Percentiles rank a stretch among this genome's conserved stretches.
Evolutionary conservation across 352 stramenopile species (phyloP).

Genomic region (Globisporangium cystogenes): DNA sequence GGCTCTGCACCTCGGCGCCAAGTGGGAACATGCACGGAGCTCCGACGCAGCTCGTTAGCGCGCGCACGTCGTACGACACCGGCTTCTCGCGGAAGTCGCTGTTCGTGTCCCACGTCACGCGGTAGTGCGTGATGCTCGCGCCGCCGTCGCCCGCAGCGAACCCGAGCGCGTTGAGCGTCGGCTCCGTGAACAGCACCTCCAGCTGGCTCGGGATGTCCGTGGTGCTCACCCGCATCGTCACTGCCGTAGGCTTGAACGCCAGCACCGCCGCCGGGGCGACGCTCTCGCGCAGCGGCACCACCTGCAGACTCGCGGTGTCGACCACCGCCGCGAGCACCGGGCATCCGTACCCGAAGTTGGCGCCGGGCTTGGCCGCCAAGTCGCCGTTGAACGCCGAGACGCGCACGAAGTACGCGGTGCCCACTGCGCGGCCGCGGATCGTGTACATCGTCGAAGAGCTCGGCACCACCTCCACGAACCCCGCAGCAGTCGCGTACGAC

Average conservation of each 20-base stretch:
- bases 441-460: constrained; percentile 44
- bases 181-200: constrained; percentile 67
- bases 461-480: constrained; percentile 42
- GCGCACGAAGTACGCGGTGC: constrained; percentile 81
- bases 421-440: constrained; percentile 76
- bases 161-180: constrained; percentile 58
- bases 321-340: constrained; percentile 50
- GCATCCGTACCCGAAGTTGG: constrained; percentile 50
- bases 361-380: constrained; percentile 6
- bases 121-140: constrained; percentile 54
- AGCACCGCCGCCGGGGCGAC: constrained; percentile 44
- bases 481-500: constrained; percentile 41
- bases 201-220: constrained; percentile 68
- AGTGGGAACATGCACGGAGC: constrained; percentile 82
- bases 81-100: constrained; percentile 31
- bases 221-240: constrained; percentile 75
- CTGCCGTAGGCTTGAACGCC: constrained; percentile 60
- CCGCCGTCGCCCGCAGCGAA: constrained; percentile 57
- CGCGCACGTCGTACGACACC: constrained; percentile 47
- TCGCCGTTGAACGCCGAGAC: constrained; percentile 89
- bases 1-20: constrained; percentile 88
- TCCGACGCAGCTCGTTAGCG: constrained; percentile 32
- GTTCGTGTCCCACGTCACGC: constrained; percentile 49
- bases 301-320: constrained; percentile 12
- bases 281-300: constrained; percentile 17